Evolutionary conservation across 2,329 filamentous ascomycete species (phyloP).

Genomic region (Alternaria novae-zelandiae): DNA sequence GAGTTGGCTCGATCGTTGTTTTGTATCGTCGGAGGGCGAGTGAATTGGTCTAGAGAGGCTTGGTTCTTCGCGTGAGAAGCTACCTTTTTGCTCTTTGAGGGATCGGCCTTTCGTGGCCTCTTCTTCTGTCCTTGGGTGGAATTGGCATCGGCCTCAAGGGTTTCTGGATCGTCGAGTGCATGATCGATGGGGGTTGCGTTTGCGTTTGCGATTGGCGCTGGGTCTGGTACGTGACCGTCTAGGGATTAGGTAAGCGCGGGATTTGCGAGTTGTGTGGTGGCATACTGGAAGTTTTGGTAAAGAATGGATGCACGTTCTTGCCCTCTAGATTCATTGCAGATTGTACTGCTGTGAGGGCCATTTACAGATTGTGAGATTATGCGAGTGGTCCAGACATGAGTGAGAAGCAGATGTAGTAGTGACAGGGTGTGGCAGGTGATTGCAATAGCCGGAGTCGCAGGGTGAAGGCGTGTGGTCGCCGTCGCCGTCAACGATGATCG

Average conservation of each 20-base stretch:
- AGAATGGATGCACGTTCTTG: conserved; percentile 49
- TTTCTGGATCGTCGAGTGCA: conserved; percentile 26
- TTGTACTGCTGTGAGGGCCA: conserved; percentile 47
- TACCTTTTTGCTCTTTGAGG: conserved; percentile 20
- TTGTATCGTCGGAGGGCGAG: conserved; percentile 15
- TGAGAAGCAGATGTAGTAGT: not conserved
- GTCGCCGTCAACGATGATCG: not conserved
- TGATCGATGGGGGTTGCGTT: conserved; percentile 16
- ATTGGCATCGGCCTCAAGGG: conserved; percentile 19
- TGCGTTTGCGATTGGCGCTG: not conserved
- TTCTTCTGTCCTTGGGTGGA: conserved; percentile 28
- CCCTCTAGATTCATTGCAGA: conserved; percentile 48
- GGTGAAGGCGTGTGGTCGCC: conserved; percentile 3
- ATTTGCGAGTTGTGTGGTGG: too few relatives aligned
- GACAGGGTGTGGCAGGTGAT: not conserved
- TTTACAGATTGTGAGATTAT: conserved; percentile 29
- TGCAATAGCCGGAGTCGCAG: conserved; percentile 2
- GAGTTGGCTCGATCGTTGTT: not conserved
- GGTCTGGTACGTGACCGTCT: conserved; percentile 24
- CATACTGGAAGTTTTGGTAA: conserved; percentile 41
- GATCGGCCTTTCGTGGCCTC: conserved; percentile 29
- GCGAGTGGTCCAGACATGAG: conserved; percentile 18
- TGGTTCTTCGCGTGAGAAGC: conserved; percentile 25
- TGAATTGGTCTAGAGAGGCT: conserved; percentile 37
- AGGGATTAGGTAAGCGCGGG: conserved; percentile 1